These are phyloP conservation scores for Aspergillus transmontanensis DNA, from an alignment of 2,329 filamentous ascomycete species.

Conservation along the genomic window DNA sequence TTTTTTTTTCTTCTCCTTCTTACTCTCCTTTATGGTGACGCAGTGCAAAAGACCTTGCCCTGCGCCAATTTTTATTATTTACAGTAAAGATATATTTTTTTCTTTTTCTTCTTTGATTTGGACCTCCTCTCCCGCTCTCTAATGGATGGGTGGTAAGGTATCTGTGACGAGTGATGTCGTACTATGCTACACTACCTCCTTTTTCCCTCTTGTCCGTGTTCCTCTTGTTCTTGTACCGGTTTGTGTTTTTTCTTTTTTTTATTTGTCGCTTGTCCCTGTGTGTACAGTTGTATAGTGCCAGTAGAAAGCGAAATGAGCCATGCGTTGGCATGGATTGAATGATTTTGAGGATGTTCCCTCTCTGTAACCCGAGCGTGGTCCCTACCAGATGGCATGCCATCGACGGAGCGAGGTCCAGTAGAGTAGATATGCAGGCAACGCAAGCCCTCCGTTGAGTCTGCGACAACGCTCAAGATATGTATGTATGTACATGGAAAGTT, in stretches of 20 bases:
- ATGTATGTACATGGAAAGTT: neutral
- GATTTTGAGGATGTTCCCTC: conserved; percentile 2
- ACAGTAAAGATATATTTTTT: conserved; percentile 12
- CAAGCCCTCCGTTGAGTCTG: neutral
- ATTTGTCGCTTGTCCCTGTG: neutral
- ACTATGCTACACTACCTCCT: conserved; percentile 16
- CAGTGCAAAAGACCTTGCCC: conserved; percentile 13
- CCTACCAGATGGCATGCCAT: too few relatives aligned
- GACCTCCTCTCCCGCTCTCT: conserved; percentile 13
- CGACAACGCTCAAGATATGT: neutral
- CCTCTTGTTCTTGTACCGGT: neutral
- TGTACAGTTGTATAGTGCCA: conserved; percentile 30
- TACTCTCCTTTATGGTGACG: conserved; percentile 26
- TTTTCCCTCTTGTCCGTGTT: neutral
- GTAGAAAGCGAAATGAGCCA: conserved; percentile 17
- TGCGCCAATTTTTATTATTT: conserved; percentile 18
- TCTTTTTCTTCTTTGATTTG: conserved; percentile 17
- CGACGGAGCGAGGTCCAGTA: too few relatives aligned
- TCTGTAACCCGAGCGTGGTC: too few relatives aligned
- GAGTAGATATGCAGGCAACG: too few relatives aligned
- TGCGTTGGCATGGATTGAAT: conserved; percentile 7
- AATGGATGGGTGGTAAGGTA: conserved; percentile 26
- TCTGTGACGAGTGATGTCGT: conserved; percentile 27
- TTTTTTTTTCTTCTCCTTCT: conserved; percentile 16
- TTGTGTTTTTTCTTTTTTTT: neutral